These are phyloP conservation scores for Jackrogersella minutella DNA, from an alignment of 495 filamentous ascomycete genomes.

Conservation along the genomic window DNA sequence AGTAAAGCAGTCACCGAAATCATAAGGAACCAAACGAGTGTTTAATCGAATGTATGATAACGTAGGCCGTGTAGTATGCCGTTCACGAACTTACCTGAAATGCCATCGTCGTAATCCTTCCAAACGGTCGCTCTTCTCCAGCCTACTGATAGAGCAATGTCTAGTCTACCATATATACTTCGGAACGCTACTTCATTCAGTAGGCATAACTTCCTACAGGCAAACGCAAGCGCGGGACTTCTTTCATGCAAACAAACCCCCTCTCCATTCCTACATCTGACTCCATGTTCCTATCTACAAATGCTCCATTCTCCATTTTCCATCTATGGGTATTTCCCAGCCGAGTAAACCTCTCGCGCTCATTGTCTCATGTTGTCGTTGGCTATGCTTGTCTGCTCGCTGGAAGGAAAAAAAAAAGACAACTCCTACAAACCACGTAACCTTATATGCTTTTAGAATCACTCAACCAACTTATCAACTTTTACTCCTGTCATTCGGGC, in stretches of 20 bases:
- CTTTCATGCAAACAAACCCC: slow-evolving; percentile 12
- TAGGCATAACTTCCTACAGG: slow-evolving; percentile 15
- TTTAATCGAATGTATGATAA: no score
- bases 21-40: no score
- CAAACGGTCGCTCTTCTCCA: neutral
- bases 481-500: neutral
- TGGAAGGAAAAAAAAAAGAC: neutral
- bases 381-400: neutral
- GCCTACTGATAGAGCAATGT: neutral
- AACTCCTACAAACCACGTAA: slow-evolving; percentile 8
- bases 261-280: slow-evolving; percentile 23
- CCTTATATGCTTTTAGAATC: neutral
- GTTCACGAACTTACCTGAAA: neutral
- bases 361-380: slow-evolving; percentile 12
- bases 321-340: slow-evolving; percentile 38
- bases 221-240: slow-evolving; percentile 9
- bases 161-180: slow-evolving; percentile 11
- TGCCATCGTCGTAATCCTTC: neutral
- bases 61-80: no score
- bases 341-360: slow-evolving; percentile 5
- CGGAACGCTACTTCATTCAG: neutral
- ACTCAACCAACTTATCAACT: neutral
- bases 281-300: slow-evolving; percentile 28
- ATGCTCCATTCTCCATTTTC: slow-evolving; percentile 23
- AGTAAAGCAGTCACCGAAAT: no score